phyloP scores from a whole-genome alignment of 805 yeast genomes.

The Barnettozyma pratensis region DNA sequence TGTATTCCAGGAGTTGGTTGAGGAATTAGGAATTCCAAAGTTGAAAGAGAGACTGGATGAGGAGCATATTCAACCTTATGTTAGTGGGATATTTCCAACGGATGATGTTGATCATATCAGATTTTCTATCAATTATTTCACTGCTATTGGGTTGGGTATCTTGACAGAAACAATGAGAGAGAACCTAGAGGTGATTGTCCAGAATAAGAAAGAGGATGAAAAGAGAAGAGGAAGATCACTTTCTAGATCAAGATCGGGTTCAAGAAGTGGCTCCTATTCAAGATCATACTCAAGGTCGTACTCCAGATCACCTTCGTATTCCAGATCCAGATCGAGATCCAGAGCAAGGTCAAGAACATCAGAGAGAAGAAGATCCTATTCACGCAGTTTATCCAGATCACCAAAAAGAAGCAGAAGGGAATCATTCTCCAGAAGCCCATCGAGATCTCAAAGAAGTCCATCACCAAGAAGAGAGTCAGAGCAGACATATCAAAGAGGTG shows the following conservation, averaged over 20 bases:
- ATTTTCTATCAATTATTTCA: slow-evolving; percentile 84
- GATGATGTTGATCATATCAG: slow-evolving; percentile 49
- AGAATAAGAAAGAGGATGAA: slow-evolving; percentile 14
- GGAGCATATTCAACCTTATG: slow-evolving; percentile 40
- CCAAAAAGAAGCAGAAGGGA: slow-evolving; percentile 10
- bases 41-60: slow-evolving; percentile 49
- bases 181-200: slow-evolving; percentile 32
- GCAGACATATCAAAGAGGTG: not conserved
- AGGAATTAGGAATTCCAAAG: slow-evolving; percentile 60
- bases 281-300: slow-evolving; percentile 17
- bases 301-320: slow-evolving; percentile 21
- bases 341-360: not conserved
- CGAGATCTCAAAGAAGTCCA: not conserved
- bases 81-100: slow-evolving; percentile 62
- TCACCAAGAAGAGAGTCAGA: too few species aligned
- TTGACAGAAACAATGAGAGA: slow-evolving; percentile 81
- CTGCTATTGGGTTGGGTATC: slow-evolving; percentile 85
- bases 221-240: slow-evolving; percentile 19
- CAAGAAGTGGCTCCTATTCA: slow-evolving; percentile 17
- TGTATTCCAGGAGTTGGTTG: slow-evolving; percentile 71
- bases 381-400: slow-evolving; percentile 5
- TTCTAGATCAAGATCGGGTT: slow-evolving; percentile 21
- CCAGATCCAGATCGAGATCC: slow-evolving; percentile 2
- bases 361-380: not conserved
- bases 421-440: slow-evolving; percentile 21